phyloP scores from a whole-genome alignment of 2,329 filamentous ascomycete species.

The Verticillium nubilum region DNA sequence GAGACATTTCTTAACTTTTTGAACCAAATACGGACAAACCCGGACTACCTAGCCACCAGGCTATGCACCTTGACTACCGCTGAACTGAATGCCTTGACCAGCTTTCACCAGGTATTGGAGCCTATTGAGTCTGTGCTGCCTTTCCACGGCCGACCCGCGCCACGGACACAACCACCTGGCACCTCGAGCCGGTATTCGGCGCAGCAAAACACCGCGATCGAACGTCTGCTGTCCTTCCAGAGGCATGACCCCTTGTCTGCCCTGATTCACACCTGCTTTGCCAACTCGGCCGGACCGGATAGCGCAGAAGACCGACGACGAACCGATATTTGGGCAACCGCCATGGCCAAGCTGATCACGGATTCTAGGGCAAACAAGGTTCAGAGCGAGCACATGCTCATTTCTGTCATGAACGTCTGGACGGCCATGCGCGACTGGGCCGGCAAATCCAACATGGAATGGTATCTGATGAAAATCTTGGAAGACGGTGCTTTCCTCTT shows the following conservation, averaged over 20 bases:
- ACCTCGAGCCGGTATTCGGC: constrained; percentile 26
- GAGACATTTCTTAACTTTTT: constrained; percentile 76
- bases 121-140: constrained; percentile 78
- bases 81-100: constrained; percentile 73
- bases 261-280: constrained; percentile 83
- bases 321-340: constrained; percentile 82
- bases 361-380: constrained; percentile 70
- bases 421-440: constrained; percentile 84
- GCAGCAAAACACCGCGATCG: constrained; percentile 59
- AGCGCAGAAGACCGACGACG: constrained; percentile 75
- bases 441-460: constrained; percentile 82
- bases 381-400: constrained; percentile 73
- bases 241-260: constrained; percentile 80
- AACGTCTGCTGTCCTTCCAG: constrained; percentile 83
- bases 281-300: constrained; percentile 76
- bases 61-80: constrained; percentile 68
- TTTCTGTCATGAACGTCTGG: constrained; percentile 83
- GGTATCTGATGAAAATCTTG: constrained; percentile 90
- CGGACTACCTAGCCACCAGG: constrained; percentile 79
- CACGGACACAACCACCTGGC: constrained; percentile 38
- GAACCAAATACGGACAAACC: constrained; percentile 75
- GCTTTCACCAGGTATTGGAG: constrained; percentile 73
- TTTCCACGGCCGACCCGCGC: constrained; percentile 47
- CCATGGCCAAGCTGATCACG: constrained; percentile 76
- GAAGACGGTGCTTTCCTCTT: constrained; percentile 89